phyloP scores from a whole-genome alignment of 148 eudicot genomes.

The Beta vulgaris region DNA sequence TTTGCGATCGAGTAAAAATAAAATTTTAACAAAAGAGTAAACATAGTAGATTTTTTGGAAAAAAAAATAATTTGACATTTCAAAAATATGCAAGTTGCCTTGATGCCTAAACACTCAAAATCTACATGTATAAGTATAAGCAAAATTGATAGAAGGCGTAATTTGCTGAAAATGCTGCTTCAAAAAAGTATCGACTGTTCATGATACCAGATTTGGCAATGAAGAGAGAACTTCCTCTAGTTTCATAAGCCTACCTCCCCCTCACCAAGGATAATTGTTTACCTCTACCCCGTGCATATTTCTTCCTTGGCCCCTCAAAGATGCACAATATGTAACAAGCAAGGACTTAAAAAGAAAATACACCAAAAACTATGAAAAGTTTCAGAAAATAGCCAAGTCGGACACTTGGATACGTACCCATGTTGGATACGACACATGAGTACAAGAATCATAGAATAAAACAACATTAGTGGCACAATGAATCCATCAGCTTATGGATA shows the following conservation, averaged over 20 bases:
- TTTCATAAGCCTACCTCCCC: background rate
- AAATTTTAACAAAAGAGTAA: background rate
- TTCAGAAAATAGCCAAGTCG: too few relatives aligned
- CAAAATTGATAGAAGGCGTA: background rate
- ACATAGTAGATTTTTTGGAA: background rate
- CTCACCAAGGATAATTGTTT: background rate
- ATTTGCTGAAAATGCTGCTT: background rate
- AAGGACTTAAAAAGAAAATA: too few relatives aligned
- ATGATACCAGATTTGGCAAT: background rate
- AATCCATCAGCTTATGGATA: background rate
- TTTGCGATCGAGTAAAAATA: background rate
- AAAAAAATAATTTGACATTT: too few relatives aligned
- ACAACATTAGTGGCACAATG: too few relatives aligned
- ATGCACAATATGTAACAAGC: background rate
- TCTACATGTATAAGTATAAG: background rate
- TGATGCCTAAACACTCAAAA: background rate
- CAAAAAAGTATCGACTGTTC: background rate
- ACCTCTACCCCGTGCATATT: background rate
- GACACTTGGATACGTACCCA: too few relatives aligned
- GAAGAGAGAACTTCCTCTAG: background rate
- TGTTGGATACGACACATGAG: too few relatives aligned
- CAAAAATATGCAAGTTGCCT: background rate
- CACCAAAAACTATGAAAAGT: too few relatives aligned
- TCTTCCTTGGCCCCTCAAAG: background rate
- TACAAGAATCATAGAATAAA: too few relatives aligned